Percentiles rank a stretch among this genome's conserved stretches.
Evolutionary conservation across 768 basidiomycete species (phyloP).

Genomic region (Amanita brunnescens): DNA sequence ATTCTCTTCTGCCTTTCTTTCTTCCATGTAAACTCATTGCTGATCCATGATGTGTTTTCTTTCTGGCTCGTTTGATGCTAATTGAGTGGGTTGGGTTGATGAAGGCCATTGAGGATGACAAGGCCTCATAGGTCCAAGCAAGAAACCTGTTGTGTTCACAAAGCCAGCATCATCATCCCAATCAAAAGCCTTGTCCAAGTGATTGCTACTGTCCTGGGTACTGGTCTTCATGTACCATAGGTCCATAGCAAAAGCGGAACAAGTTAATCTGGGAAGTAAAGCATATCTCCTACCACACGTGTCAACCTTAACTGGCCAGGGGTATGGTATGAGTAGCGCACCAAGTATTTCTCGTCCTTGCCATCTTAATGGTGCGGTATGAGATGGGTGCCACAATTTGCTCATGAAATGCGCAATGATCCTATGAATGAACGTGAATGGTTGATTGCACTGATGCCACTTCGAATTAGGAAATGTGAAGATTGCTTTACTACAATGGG

Average conservation of each 20-base stretch:
- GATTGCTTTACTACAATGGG: slow-evolving; percentile 46
- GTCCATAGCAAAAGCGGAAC: slow-evolving; percentile 53
- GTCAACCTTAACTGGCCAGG: neutral
- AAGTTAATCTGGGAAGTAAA: slow-evolving; percentile 68
- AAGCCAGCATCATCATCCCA: slow-evolving; percentile 54
- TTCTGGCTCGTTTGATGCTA: too few relatives aligned
- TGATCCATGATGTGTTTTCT: too few relatives aligned
- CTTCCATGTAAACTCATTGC: too few relatives aligned
- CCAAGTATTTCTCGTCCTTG: slow-evolving; percentile 53
- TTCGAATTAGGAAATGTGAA: slow-evolving; percentile 16
- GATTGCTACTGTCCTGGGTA: slow-evolving; percentile 36
- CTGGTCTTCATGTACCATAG: slow-evolving; percentile 35
- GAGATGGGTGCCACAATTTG: slow-evolving; percentile 36
- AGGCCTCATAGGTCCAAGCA: too few relatives aligned
- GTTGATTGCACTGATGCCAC: slow-evolving; percentile 12
- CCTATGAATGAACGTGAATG: slow-evolving; percentile 54
- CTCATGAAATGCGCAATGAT: slow-evolving; percentile 49
- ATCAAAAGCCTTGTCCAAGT: slow-evolving; percentile 56
- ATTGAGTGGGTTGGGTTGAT: too few relatives aligned
- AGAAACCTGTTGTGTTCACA: too few relatives aligned
- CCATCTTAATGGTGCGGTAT: slow-evolving; percentile 33
- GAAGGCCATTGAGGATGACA: too few relatives aligned
- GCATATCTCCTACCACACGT: slow-evolving; percentile 51
- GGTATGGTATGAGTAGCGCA: slow-evolving; percentile 20
- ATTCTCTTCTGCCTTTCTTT: too few relatives aligned